These are phyloP conservation scores for Tulasnella calospora DNA, from an alignment of 768 basidiomycete genomes.

Conservation along the genomic window DNA sequence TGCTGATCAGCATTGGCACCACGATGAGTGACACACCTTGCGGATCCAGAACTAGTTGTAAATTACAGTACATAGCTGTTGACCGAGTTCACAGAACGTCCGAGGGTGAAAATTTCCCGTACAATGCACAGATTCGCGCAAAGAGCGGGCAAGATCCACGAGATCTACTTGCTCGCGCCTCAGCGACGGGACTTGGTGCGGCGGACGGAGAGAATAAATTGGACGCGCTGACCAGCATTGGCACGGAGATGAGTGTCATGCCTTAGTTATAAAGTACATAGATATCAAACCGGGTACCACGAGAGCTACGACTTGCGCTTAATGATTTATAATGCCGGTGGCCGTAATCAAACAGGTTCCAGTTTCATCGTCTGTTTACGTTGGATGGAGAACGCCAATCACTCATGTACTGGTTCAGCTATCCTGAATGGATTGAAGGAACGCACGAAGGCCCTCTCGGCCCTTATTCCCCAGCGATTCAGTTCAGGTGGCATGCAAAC, in stretches of 20 bases:
- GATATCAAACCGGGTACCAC: neutral
- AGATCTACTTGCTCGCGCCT: slow-evolving; percentile 12
- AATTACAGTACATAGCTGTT: too few species aligned
- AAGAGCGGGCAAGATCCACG: neutral
- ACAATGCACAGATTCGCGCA: neutral
- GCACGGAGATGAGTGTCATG: slow-evolving; percentile 36
- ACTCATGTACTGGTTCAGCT: neutral
- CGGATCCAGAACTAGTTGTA: too few species aligned
- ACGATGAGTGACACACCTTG: slow-evolving; percentile 32
- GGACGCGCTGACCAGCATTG: slow-evolving; percentile 41
- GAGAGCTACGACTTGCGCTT: neutral
- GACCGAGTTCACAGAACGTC: neutral
- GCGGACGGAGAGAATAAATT: slow-evolving; percentile 8
- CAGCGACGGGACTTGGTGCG: slow-evolving; percentile 1
- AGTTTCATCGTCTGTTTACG: neutral
- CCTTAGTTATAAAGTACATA: neutral
- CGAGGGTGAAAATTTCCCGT: neutral
- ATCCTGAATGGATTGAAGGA: neutral
- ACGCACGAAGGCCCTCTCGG: neutral
- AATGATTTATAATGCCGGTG: neutral
- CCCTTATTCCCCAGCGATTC: neutral
- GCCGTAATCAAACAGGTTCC: neutral
- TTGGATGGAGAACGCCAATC: neutral
- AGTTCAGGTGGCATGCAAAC: neutral
- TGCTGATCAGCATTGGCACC: slow-evolving; percentile 45